These are phyloP conservation scores for Trypethelium eluteriae DNA, from an alignment of 495 filamentous ascomycete genomes.

Conservation along the genomic window DNA sequence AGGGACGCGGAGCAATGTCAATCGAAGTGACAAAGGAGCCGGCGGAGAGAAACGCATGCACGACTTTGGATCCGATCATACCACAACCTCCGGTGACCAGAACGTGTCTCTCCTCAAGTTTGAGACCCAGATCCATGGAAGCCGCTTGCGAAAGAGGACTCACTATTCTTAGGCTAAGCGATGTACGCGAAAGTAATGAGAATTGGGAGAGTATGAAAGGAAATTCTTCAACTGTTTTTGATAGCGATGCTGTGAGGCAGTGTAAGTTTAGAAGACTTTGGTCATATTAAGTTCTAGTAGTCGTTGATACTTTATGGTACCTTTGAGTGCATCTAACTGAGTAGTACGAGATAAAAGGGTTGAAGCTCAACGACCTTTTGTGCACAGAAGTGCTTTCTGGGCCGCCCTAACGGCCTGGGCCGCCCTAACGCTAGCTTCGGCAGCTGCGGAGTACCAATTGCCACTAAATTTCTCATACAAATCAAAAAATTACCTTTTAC, in stretches of 20 bases:
- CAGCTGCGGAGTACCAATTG: too few relatives aligned
- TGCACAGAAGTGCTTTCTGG: too few relatives aligned
- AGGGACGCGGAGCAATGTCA: slow-evolving; percentile 27
- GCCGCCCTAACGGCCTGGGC: too few relatives aligned
- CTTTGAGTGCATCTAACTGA: too few relatives aligned
- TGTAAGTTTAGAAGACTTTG: too few relatives aligned
- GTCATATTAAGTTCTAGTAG: too few relatives aligned
- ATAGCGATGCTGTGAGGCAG: background rate
- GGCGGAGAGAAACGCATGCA: slow-evolving; percentile 36
- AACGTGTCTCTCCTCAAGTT: slow-evolving; percentile 37
- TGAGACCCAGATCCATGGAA: slow-evolving; percentile 28
- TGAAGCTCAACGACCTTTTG: too few relatives aligned
- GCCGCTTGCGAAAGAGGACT: background rate
- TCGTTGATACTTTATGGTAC: too few relatives aligned
- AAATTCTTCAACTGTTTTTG: background rate
- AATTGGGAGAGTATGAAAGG: background rate
- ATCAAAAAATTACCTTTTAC: too few relatives aligned
- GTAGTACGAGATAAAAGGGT: too few relatives aligned
- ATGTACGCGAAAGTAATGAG: background rate
- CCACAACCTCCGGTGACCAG: slow-evolving; percentile 49
- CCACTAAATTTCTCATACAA: too few relatives aligned
- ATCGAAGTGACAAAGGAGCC: slow-evolving; percentile 35
- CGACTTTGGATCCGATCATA: slow-evolving; percentile 32
- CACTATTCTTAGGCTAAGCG: background rate
- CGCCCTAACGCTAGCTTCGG: too few relatives aligned